phyloP scores from a whole-genome alignment of 78 protist genomes.

The Dictyostelium firmibasis region DNA sequence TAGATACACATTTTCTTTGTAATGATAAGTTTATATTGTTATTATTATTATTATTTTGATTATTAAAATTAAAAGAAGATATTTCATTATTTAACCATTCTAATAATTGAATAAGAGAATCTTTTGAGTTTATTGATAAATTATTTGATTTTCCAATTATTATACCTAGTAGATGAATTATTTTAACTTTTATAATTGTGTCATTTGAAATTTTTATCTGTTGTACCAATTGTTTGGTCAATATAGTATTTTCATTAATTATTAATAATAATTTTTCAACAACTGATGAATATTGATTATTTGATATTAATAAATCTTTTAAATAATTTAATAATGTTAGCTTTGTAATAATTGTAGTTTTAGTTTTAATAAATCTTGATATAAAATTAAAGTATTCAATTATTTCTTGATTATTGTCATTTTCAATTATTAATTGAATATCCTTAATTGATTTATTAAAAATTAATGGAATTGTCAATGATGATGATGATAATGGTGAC shows the following conservation, averaged over 20 bases:
- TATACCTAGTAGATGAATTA: background rate
- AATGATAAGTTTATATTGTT: background rate
- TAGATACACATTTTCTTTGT: background rate
- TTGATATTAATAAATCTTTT: background rate
- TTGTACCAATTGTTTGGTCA: background rate
- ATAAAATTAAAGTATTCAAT: background rate
- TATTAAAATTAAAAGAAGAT: background rate
- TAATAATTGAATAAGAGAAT: background rate
- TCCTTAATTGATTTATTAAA: background rate
- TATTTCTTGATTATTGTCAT: background rate
- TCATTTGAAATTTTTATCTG: conserved; percentile 9
- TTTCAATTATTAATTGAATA: background rate
- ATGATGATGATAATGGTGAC: background rate
- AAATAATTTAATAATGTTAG: background rate
- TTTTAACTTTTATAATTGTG: background rate
- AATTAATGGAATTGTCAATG: background rate
- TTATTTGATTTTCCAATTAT: background rate
- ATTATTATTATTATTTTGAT: background rate
- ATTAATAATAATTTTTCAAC: background rate
- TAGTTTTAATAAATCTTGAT: background rate
- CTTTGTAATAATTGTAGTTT: background rate
- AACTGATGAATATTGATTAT: background rate
- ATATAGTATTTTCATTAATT: background rate
- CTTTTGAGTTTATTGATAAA: background rate
- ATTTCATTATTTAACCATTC: background rate